Percentiles rank a stretch among this genome's conserved stretches.
These are phyloP conservation scores for Codiaeum variegatum DNA, from an alignment of 441 rosid genomes.

Conservation along the genomic window DNA sequence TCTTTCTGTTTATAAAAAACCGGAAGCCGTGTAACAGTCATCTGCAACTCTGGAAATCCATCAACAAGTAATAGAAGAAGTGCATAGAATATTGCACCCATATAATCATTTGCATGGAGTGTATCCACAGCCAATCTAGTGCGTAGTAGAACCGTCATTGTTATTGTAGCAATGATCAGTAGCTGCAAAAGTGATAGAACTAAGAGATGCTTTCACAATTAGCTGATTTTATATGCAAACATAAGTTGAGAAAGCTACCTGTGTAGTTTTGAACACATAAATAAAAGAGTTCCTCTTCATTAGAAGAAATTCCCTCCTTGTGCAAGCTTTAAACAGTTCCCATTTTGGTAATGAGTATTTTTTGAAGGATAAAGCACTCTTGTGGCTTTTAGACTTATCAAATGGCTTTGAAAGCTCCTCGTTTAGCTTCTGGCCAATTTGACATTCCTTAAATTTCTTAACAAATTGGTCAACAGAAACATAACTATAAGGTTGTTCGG, in stretches of 20 bases:
- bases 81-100: conserved; percentile 46
- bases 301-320: conserved; percentile 42
- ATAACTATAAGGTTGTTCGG: conserved; percentile 28
- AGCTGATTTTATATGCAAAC: not conserved
- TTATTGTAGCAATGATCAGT: conserved; percentile 33
- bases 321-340: conserved; percentile 47
- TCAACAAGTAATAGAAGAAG: conserved; percentile 33
- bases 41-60: conserved; percentile 38
- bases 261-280: conserved; percentile 42
- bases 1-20: conserved; percentile 49
- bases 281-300: conserved; percentile 50
- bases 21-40: conserved; percentile 41
- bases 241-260: conserved; percentile 25
- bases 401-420: conserved; percentile 39
- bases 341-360: conserved; percentile 38
- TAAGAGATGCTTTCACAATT: not conserved
- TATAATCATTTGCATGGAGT: conserved; percentile 35
- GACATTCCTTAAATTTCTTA: conserved; percentile 31
- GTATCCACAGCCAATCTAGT: conserved; percentile 34
- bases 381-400: conserved; percentile 25
- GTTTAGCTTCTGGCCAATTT: conserved; percentile 27
- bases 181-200: conserved; percentile 39
- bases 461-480: conserved; percentile 37
- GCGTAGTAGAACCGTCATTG: conserved; percentile 47
- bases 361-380: conserved; percentile 31